Base-by-base conservation (phyloP, 1,139 yeast species). In the Spencermartinsiella ligniputridi region DNA sequence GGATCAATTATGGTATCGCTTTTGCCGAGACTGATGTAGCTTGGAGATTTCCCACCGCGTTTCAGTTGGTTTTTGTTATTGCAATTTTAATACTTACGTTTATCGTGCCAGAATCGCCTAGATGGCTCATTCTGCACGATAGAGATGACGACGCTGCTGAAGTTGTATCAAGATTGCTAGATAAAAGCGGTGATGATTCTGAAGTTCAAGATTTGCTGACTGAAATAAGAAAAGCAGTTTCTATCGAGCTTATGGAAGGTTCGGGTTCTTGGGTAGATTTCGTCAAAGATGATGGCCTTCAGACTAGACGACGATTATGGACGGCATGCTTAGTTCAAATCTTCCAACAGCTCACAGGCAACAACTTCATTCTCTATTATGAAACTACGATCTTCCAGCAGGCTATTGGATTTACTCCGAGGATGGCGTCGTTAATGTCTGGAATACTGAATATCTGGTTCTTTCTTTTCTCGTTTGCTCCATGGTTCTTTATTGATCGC, bases 381-480 rank as follows among this genome's bases (percentile, higher is more conserved):
- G 44, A 41, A 2, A 47, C 49, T 2, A 29, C 25, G 4, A 41
- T 43, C 8, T 40, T 35, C 19, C 21, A 20, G 17, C 39, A 46
- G 18, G 35, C 46, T 3, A 37, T 46, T 41, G 36, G 36, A 8
- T 32, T 41, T 20, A 25, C 25, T 27, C 32, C 41, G 17, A 39
- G 38, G 33, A 38, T 33, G 5, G 33, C 41, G 9, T 17, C 18
- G 22, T 4, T 38, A 6, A 11, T 38, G 22, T 8, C 16, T 4
- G 41, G 33, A 46, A 24, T 38, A 79, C 6, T 15, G 5, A 20
- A 77, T 76, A 46, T 43, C 21, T 39, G 44, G 41, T 81, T 80
- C 55, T 79, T 82, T 13, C 51, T 80, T 15, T 70, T 76, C 44
- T 76, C 87, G 75, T 16, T 39, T n/a, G 17, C 55, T 13, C 44